Percentiles rank a stretch among this genome's conserved stretches.
phyloP scores from a whole-genome alignment of 805 yeast genomes.

The Wickerhamomyces chambardii region DNA sequence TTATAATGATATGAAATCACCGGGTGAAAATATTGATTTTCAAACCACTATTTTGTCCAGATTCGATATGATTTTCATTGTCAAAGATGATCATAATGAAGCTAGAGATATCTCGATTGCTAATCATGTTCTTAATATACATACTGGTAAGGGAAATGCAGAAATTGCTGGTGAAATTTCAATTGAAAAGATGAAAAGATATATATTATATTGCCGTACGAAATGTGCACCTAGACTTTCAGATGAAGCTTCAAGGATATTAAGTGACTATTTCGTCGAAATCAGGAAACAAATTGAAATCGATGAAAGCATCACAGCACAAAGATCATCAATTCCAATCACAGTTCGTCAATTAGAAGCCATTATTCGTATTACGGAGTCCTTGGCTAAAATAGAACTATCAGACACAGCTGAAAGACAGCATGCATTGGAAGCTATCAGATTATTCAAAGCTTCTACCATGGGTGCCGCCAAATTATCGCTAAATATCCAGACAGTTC shows the following conservation, averaged over 20 bases:
- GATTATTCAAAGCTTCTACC: conserved; percentile 93
- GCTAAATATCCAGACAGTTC: conserved; percentile 41
- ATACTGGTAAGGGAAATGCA: conserved; percentile 65
- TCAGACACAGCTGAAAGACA: conserved; percentile 78
- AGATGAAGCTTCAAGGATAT: conserved; percentile 80
- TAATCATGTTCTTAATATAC: conserved; percentile 89
- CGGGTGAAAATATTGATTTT: conserved; percentile 97
- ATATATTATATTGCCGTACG: conserved; percentile 81
- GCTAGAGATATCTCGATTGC: conserved; percentile 85
- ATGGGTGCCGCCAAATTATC: conserved; percentile 79
- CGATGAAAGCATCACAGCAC: conserved; percentile 74
- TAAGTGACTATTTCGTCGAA: conserved; percentile 87
- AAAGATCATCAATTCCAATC: conserved; percentile 92
- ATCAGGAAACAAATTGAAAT: conserved; percentile 78
- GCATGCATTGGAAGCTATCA: conserved; percentile 93
- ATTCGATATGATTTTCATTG: conserved; percentile 97
- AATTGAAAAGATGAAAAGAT: conserved; percentile 83
- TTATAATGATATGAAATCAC: conserved; percentile 91
- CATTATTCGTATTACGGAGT: conserved; percentile 89
- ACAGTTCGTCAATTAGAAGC: conserved; percentile 98
- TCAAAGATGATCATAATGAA: conserved; percentile 90
- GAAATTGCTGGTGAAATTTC: conserved; percentile 74
- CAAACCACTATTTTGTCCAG: conserved; percentile 95
- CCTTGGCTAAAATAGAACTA: conserved; percentile 79
- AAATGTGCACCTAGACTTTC: conserved; percentile 91